A percentile compares a stretch with the other conserved stretches of the same genome.
phyloP scores from a whole-genome alignment of 352 stramenopile species.

The Phytophthora sojae region DNA sequence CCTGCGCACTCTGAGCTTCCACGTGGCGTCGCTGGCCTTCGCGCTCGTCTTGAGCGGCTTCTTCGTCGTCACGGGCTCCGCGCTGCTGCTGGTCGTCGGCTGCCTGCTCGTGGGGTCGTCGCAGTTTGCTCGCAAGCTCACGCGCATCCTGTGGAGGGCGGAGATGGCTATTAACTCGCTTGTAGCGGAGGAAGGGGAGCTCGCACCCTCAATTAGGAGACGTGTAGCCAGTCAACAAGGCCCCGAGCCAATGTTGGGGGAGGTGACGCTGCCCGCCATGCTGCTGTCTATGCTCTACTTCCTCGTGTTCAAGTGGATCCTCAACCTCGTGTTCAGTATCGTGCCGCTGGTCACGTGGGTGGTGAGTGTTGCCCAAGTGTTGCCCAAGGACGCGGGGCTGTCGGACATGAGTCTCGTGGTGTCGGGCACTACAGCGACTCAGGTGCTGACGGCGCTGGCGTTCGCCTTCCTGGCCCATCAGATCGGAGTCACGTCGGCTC shows the following conservation, averaged over 20 bases:
- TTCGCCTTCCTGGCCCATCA: slow-evolving; percentile 75
- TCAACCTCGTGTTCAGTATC: slow-evolving; percentile 63
- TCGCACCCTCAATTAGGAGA: neutral
- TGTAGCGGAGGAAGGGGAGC: slow-evolving; percentile 25
- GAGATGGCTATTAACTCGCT: slow-evolving; percentile 63
- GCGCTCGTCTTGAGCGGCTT: slow-evolving; percentile 46
- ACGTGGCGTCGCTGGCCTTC: slow-evolving; percentile 55
- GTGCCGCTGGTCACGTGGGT: slow-evolving; percentile 60
- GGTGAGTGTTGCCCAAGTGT: slow-evolving; percentile 50
- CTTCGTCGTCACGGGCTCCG: slow-evolving; percentile 45
- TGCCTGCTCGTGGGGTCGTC: slow-evolving; percentile 61
- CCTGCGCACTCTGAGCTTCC: slow-evolving; percentile 59
- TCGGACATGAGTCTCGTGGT: slow-evolving; percentile 26
- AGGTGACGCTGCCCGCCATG: slow-evolving; percentile 73
- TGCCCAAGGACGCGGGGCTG: slow-evolving; percentile 30
- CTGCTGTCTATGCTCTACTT: slow-evolving; percentile 75
- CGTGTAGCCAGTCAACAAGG: neutral
- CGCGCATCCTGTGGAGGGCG: slow-evolving; percentile 61
- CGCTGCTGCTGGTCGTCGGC: slow-evolving; percentile 52
- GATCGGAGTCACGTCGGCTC: slow-evolving; percentile 52
- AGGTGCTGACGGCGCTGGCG: slow-evolving; percentile 55
- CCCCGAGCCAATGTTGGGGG: slow-evolving; percentile 16
- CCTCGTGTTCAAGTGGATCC: slow-evolving; percentile 68
- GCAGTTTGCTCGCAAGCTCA: slow-evolving; percentile 47
- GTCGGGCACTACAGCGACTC: slow-evolving; percentile 16